Percentiles rank a stretch among this genome's conserved stretches.
phyloP scores from a whole-genome alignment of 331 rosid species.

The Spiraea crenata region DNA sequence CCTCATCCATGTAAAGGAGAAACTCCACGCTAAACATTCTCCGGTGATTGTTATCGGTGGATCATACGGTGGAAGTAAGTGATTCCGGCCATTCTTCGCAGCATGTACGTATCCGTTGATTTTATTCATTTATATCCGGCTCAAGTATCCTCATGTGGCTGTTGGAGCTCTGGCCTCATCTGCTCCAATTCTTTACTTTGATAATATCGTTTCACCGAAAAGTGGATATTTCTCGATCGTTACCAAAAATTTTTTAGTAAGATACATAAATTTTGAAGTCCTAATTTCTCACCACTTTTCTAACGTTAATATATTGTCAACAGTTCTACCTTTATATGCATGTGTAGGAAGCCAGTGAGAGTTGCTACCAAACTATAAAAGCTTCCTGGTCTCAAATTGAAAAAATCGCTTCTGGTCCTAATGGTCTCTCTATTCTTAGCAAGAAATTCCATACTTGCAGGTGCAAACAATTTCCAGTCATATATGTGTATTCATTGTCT shows the following conservation, averaged over 20 bases:
- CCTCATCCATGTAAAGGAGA: slow-evolving; percentile 46
- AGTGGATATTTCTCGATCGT: slow-evolving; percentile 43
- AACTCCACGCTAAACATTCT: slow-evolving; percentile 32
- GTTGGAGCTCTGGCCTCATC: slow-evolving; percentile 63
- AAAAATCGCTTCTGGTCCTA: slow-evolving; percentile 32
- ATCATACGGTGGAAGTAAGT: slow-evolving; percentile 79
- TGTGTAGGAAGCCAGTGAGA: slow-evolving; percentile 61
- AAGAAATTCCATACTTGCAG: slow-evolving; percentile 56
- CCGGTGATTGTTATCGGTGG: slow-evolving; percentile 73
- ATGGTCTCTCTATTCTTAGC: slow-evolving; percentile 56
- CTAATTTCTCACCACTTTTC: no score
- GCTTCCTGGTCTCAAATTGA: slow-evolving; percentile 67
- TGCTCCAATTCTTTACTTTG: slow-evolving; percentile 17
- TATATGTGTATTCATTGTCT: no score
- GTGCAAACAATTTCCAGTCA: slow-evolving; percentile 15
- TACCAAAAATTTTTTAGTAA: slow-evolving; percentile 48
- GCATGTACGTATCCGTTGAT: no score
- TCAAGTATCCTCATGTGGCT: slow-evolving; percentile 60
- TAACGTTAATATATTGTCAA: no score
- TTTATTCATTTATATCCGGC: slow-evolving; percentile 14
- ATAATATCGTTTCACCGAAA: slow-evolving; percentile 42
- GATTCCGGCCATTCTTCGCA: neutral
- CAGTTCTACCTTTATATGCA: no score
- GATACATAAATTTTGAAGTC: no score
- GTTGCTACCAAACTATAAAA: slow-evolving; percentile 53